Base-by-base conservation (phyloP, 2,329 filamentous ascomycete species). In the Didymella pomorum region DNA sequence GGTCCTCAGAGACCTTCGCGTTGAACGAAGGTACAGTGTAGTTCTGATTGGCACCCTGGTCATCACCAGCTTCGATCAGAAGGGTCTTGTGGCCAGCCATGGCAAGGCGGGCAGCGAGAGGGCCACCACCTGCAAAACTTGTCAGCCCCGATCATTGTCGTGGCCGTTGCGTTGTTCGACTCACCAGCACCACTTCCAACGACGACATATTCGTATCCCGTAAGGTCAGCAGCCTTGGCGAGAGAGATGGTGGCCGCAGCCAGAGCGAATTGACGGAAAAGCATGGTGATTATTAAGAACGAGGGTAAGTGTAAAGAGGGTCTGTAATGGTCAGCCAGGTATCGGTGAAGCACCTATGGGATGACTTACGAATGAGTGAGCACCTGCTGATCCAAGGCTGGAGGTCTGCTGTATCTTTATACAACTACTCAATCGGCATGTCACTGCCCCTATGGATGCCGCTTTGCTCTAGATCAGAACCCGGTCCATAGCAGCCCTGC, bases 31-130 rank as follows among this genome's bases (percentile, higher is more conserved):
- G 85, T 5, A 87, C 80, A 10, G 82, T 80, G 61, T 85, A 82
- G 66, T 84, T 81, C 58, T 78, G 72, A 33, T 78, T 77, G 53
- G 79, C 76, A 18, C 80, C 82, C 60, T 86, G 81, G 64, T 88
- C 86, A 59, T 85, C 84, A 49, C 85, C 85, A 23, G 85, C 85
- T 64, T 87, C 85, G 29, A 88, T 81, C 3, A 89, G 80, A n/a
- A 88, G 81, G 1, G 84, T 84, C 63, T 81, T 84, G 75, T 84
- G 81, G 39, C 86, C 86, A 31, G 84, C 82, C 49, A 84, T 76
- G n/a, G 86, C 86, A 26, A 89, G 81, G 41, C 85, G 81, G 23
- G 83, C 82, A 12, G 86, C 72, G 25, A 76, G 60, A 37, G 73
- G 73, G 35, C 65, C 68, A 47, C 71, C 71, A 52, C 73, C 56